These are phyloP conservation scores for Pleurotus giganteus DNA, from an alignment of 768 basidiomycete genomes.

Conservation along the genomic window DNA sequence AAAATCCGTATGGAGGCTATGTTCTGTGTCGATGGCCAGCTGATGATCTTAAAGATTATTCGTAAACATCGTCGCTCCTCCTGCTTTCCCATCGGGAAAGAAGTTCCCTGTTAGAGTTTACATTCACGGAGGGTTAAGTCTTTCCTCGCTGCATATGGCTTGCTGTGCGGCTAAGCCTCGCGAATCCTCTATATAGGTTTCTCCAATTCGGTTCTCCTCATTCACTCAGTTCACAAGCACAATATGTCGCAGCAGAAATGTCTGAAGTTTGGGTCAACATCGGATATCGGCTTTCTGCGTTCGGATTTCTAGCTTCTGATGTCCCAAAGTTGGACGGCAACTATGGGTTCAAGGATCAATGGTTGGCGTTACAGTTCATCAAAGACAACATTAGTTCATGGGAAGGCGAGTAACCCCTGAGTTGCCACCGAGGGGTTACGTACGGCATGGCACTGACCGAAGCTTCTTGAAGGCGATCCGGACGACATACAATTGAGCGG, in stretches of 20 bases:
- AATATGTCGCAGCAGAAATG: slow-evolving; percentile 61
- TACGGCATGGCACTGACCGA: slow-evolving; percentile 6
- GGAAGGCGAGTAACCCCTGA: slow-evolving; percentile 57
- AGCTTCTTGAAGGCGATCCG: slow-evolving; percentile 47
- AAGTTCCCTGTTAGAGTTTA: slow-evolving; percentile 69
- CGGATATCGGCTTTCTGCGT: slow-evolving; percentile 73
- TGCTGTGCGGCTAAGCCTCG: background rate
- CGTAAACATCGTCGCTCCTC: slow-evolving; percentile 63
- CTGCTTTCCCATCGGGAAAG: slow-evolving; percentile 40
- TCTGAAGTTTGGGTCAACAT: slow-evolving; percentile 76
- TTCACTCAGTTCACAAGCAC: slow-evolving; percentile 55
- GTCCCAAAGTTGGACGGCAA: slow-evolving; percentile 64
- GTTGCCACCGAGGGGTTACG: background rate
- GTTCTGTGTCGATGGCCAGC: background rate
- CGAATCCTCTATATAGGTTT: slow-evolving; percentile 41
- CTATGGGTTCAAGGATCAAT: slow-evolving; percentile 84
- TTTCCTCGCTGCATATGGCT: background rate
- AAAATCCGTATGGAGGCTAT: slow-evolving; percentile 56
- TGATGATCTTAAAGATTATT: slow-evolving; percentile 43
- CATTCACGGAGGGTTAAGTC: slow-evolving; percentile 69
- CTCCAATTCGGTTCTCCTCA: slow-evolving; percentile 81
- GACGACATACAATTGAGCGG: slow-evolving; percentile 61
- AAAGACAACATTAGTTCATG: slow-evolving; percentile 64
- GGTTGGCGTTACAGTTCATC: slow-evolving; percentile 75
- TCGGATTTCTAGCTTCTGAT: slow-evolving; percentile 73